Evolutionary conservation across 2,329 filamentous ascomycete genomes (phyloP), one percentile per base, ranked within the genome.

Genomic region (Alternaria alternata): DNA sequence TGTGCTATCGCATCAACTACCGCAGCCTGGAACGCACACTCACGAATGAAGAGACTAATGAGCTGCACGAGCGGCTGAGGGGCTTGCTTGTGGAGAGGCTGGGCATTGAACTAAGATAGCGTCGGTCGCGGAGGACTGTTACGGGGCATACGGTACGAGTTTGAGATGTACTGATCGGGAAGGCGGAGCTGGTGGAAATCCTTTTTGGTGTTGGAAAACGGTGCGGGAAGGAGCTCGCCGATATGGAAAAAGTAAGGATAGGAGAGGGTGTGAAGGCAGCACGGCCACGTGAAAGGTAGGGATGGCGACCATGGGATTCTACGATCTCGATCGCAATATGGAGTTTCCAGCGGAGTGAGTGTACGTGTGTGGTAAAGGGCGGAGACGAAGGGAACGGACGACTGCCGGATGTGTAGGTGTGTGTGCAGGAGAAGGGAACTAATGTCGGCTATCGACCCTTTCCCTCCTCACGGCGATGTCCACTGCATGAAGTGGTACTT

Each of bases 1-100:
- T 95, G 82, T 96, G 93, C 80, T 99, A 97, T 79, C 86, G 94
- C 64, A 90, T 98, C 79, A 94, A 94, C 75, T 99, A 99, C 81
- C 87, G 95, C 66, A 97, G 93, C 78, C 81, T 97, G 68, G 94
- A 97, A 83, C 87, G 91, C 74, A 99, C 94, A 2, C 81, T 99
- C 77, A 97, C 91, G 9, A 95, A 93, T 70, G 83, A 86, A 36
- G 92, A 97, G 83, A 87, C 89, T 11, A 96, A 96, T 75, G 79
- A 83, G 43, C 80, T 96, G 74, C 94, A 99, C 77, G 83, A 88
- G 51, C 78, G 83, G 66, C 89, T 98, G 44, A 82, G 85, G 42
- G 72, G 81, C 63, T 85, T 86, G 65, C 80, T 98, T 64, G 89
- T 91, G 3, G 81, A 86, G 61, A 87, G 87, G 68, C 82, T 96